A percentile compares a stretch with the other conserved stretches of the same genome.
phyloP scores from a whole-genome alignment of 768 basidiomycete species.

The Mycena pura region DNA sequence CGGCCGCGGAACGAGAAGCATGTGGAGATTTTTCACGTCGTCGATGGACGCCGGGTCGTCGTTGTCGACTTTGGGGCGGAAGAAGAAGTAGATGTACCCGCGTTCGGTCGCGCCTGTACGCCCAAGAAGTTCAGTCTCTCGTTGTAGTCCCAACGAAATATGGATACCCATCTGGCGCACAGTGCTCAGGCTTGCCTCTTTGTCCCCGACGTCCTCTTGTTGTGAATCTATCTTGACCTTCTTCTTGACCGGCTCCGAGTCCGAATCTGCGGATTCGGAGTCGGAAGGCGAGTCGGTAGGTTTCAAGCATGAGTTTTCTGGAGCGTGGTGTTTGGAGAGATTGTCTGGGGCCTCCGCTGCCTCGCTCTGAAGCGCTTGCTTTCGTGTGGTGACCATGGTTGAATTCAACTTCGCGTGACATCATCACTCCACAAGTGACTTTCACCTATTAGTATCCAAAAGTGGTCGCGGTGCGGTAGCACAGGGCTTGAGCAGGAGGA shows the following conservation, averaged over 20 bases:
- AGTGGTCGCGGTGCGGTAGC: no score
- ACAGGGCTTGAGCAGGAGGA: conserved; percentile 52
- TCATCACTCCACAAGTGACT: no score
- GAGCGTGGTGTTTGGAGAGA: conserved; percentile 18
- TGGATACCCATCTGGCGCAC: conserved; percentile 5
- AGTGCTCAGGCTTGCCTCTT: neutral
- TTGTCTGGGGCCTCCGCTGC: conserved; percentile 13
- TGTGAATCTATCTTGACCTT: conserved; percentile 33
- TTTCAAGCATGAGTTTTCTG: conserved; percentile 9
- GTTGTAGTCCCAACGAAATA: neutral
- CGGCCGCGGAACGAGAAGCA: conserved; percentile 64
- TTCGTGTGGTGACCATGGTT: conserved; percentile 44
- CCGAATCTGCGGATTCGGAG: neutral
- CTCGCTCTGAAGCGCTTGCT: conserved; percentile 25
- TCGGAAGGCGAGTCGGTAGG: conserved; percentile 14
- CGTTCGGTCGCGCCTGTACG: conserved; percentile 58
- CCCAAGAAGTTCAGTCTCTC: neutral
- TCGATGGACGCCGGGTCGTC: conserved; percentile 62
- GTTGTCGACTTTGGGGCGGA: conserved; percentile 60
- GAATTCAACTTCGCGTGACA: neutral
- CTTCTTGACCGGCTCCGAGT: conserved; percentile 31
- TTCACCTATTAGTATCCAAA: no score
- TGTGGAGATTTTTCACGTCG: conserved; percentile 63
- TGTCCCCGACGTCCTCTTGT: conserved; percentile 16
- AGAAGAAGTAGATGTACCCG: conserved; percentile 71